Evolutionary conservation across 257 asterid species (phyloP).

Genomic region (Petunia secreta): DNA sequence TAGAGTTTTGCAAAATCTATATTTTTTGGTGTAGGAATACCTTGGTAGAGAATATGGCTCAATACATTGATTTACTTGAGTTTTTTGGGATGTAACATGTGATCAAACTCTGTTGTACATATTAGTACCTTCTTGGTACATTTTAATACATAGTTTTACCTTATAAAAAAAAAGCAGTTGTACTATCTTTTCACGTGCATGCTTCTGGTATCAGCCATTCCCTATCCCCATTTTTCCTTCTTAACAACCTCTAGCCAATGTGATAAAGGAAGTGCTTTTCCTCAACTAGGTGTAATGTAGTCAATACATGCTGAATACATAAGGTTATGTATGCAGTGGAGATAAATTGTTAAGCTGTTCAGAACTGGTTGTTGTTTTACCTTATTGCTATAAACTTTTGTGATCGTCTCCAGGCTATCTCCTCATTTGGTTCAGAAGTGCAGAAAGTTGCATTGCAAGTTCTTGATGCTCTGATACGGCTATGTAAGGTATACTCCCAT

Average conservation of each 20-base stretch:
- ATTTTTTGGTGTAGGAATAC: no score
- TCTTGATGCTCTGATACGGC: conserved; percentile 70
- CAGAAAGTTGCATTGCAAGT: conserved; percentile 64
- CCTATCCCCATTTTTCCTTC: conserved; percentile 14
- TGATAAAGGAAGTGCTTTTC: not conserved
- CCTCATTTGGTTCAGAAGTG: conserved; percentile 55
- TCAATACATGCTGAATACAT: not conserved
- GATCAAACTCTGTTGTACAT: no score
- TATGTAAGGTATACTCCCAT: conserved; percentile 78
- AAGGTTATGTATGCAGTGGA: not conserved
- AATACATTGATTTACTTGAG: no score
- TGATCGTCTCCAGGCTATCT: conserved; percentile 55
- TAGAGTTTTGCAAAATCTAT: no score
- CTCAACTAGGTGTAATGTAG: not conserved
- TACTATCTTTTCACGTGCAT: not conserved
- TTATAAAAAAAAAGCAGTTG: not conserved
- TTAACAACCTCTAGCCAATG: not conserved
- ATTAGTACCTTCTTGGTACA: no score
- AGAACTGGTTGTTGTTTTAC: conserved; percentile 27
- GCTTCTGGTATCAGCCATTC: not conserved
- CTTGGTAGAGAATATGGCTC: no score
- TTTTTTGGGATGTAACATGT: no score
- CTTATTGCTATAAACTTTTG: conserved; percentile 25
- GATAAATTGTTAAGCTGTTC: not conserved
- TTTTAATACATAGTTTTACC: no score